Base-by-base conservation (phyloP, 148 eudicot genomes). In the Rheum nobile region DNA sequence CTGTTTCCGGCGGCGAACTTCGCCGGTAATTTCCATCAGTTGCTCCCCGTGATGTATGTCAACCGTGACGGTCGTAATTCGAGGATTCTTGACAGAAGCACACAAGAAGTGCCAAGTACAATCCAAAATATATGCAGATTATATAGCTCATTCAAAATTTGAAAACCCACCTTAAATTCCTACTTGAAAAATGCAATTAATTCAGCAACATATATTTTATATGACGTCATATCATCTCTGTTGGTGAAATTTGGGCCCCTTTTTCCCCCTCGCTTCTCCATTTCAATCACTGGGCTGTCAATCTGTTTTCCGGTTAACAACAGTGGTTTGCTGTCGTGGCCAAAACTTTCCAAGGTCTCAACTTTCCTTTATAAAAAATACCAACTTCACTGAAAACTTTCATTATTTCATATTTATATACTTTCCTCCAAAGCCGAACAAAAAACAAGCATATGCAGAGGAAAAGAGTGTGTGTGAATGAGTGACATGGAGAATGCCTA, bases 401-500 rank as follows among this genome's bases (percentile, higher is more conserved):
- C 19, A 29, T 8, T 29, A 28, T 24, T 24, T 24, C 63, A 55
- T 8, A 7, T 65, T 16, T 65, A 65, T 14, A 31, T 28, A 61
- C 12, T 28, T 65, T 65, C 70, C 70, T 31, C 41, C 70, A 5
- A 28, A 65, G 11, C 39, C 70, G 17, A 44, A 65, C 70, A 65
- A 65, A 65, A 65, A 63, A 16, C 69, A 63, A 65, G 32, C 70
- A 65, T 31, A 65, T 31, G 70, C 41, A 65, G 39, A 48, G n/a
- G 10, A 17, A 65, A 34, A 65, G 39, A 34, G 38, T 32, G 70
- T 13, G 61, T 61, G 7, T 57, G 26, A 59, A 59, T 17, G 38
- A 32, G 70, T 65, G 70, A 31, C 70, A 65, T 71, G 71, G 42
- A 70, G 31, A 26, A 41, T 69, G 67, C 73, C 77, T 32, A 32